Percentiles rank a stretch among this genome's conserved stretches.
Conservation (phyloP, 2,329 filamentous ascomycete genomes). For the Ceratocystiopsis sp. region DNA sequence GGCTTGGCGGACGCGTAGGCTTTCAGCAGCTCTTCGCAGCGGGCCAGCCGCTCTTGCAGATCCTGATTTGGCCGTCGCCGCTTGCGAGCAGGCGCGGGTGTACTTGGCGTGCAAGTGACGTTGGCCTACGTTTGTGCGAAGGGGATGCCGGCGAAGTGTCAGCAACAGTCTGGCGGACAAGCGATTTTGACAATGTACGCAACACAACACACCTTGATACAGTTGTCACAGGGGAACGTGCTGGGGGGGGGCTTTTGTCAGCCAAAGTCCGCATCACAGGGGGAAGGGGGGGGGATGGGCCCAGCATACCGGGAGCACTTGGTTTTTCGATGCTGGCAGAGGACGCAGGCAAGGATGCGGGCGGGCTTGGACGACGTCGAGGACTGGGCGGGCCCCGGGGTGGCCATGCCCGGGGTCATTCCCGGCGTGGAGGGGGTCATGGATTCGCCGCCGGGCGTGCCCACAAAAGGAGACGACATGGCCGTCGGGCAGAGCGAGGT, state of each 20-base stretch:
- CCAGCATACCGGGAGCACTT: conserved; percentile 23
- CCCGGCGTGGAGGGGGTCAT: no score
- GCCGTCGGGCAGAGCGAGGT: no score
- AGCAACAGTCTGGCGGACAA: background rate
- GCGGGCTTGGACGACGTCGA: conserved; percentile 17
- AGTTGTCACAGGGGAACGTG: conserved; percentile 41
- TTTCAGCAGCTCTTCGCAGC: conserved; percentile 41
- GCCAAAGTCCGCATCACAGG: no score
- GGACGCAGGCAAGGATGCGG: conserved; percentile 34
- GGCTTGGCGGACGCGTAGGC: conserved; percentile 30
- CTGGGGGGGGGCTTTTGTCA: conserved; percentile 22
- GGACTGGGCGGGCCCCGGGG: no score
- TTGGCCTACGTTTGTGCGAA: conserved; percentile 28
- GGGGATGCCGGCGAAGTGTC: background rate
- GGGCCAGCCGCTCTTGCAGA: conserved; percentile 40
- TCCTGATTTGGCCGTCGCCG: conserved; percentile 42
- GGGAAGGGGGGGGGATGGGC: no score
- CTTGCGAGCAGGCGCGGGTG: conserved; percentile 41
- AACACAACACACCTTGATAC: conserved; percentile 31
- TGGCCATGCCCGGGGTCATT: no score
- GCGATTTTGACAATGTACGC: background rate
- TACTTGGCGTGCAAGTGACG: conserved; percentile 41
- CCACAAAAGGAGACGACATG: no score
- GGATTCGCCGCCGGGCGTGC: no score
- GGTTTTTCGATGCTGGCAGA: conserved; percentile 46